Evolutionary conservation across 192 early-diverging fungal genomes (phyloP).

Genomic region (Gamsiella multidivaricata): DNA sequence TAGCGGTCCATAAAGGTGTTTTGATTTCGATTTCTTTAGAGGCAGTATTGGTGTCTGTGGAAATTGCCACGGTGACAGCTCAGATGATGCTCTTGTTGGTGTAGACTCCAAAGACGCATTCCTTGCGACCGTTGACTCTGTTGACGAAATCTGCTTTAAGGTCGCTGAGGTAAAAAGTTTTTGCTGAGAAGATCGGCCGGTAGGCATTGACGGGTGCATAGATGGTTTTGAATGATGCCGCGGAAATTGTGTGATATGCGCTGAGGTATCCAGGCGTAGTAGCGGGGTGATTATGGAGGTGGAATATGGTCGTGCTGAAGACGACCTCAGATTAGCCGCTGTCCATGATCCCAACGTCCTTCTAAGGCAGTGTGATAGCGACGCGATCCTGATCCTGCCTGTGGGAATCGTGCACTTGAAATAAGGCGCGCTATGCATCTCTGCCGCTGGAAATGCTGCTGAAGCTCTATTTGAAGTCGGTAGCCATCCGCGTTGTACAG

Average conservation of each 20-base stretch:
- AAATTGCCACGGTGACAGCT: slow-evolving; percentile 12
- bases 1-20: slow-evolving; percentile 11
- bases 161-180: neutral
- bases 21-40: neutral
- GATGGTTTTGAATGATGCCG: neutral
- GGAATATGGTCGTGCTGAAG: neutral
- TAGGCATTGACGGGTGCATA: neutral
- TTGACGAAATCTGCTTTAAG: slow-evolving; percentile 4
- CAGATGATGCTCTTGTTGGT: neutral
- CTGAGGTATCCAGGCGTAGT: slow-evolving; percentile 6
- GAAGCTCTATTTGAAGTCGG: neutral
- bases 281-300: neutral
- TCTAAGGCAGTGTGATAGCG: neutral
- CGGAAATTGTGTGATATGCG: neutral
- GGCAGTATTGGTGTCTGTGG: neutral
- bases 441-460: neutral
- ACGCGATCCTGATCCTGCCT: neutral
- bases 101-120: neutral
- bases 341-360: neutral
- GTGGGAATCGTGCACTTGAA: neutral
- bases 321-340: neutral
- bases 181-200: neutral
- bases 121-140: neutral
- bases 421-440: neutral
- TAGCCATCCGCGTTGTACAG: slow-evolving; percentile 5